These are phyloP conservation scores for Elaeis guineensis DNA, from an alignment of 176 grass and related monocot genomes.

Conservation along the genomic window DNA sequence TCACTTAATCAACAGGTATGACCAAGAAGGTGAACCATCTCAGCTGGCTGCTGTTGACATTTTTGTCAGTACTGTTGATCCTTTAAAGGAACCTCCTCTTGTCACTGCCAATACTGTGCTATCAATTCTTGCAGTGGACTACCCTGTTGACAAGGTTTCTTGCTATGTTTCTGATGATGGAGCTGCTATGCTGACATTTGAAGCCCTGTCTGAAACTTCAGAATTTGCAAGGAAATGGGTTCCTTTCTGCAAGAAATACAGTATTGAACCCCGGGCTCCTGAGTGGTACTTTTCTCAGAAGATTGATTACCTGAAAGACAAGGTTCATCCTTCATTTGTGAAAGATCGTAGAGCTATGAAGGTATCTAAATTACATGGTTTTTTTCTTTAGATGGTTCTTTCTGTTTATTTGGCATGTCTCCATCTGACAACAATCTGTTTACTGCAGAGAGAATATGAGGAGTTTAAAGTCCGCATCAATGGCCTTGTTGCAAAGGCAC, in stretches of 20 bases:
- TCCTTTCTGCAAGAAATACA: slow-evolving; percentile 91
- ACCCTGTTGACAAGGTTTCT: slow-evolving; percentile 95
- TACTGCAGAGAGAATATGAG: slow-evolving; percentile 92
- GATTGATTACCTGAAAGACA: slow-evolving; percentile 97
- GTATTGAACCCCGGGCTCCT: slow-evolving; percentile 86
- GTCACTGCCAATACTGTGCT: slow-evolving; percentile 98
- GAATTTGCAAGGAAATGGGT: slow-evolving; percentile 99
- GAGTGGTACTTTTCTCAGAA: slow-evolving; percentile 93
- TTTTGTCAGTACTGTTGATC: slow-evolving; percentile 97
- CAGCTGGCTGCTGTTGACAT: slow-evolving; percentile 92
- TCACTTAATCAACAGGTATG: slow-evolving; percentile 48
- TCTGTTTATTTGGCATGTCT: neutral
- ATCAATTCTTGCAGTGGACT: slow-evolving; percentile 95
- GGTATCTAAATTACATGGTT: slow-evolving; percentile 35
- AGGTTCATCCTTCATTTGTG: slow-evolving; percentile 79
- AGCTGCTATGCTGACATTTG: slow-evolving; percentile 89
- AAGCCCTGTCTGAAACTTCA: slow-evolving; percentile 89
- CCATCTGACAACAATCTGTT: slow-evolving; percentile 15
- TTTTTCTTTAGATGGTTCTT: slow-evolving; percentile 2
- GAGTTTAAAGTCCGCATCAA: slow-evolving; percentile 96
- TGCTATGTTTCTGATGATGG: slow-evolving; percentile 99
- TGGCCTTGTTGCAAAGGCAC: slow-evolving; percentile 81
- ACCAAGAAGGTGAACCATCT: slow-evolving; percentile 88
- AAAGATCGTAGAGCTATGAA: slow-evolving; percentile 99
- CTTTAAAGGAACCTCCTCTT: slow-evolving; percentile 96